Percentiles rank a stretch among this genome's conserved stretches.
Conservation (phyloP, 2,329 filamentous ascomycete genomes). For the Hymenoscyphus infarciens region DNA sequence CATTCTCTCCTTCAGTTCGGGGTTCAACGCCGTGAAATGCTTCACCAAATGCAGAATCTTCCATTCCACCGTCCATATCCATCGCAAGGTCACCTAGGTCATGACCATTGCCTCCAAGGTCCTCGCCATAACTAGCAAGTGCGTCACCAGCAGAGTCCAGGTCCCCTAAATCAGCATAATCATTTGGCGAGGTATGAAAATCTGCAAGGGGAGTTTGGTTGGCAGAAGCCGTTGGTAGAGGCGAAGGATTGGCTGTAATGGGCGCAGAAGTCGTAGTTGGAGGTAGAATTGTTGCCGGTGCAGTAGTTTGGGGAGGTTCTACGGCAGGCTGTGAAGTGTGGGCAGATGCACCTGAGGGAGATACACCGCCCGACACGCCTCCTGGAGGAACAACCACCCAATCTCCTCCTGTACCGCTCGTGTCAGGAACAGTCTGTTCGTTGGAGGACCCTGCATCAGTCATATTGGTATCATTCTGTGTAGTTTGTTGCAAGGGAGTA, state of each 20-base stretch:
- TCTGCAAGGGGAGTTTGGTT: slow-evolving; percentile 27
- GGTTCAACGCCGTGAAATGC: slow-evolving; percentile 65
- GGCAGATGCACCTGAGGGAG: slow-evolving; percentile 27
- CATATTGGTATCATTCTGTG: slow-evolving; percentile 20
- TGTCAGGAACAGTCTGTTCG: slow-evolving; percentile 31
- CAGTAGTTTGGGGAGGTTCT: slow-evolving; percentile 11
- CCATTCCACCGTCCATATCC: slow-evolving; percentile 64
- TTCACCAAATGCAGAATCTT: slow-evolving; percentile 79
- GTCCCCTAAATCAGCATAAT: slow-evolving; percentile 62
- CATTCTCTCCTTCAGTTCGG: slow-evolving; percentile 22
- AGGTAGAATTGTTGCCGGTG: slow-evolving; percentile 13
- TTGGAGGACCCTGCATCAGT: slow-evolving; percentile 11
- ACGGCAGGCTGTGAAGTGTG: slow-evolving; percentile 20
- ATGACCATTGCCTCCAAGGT: slow-evolving; percentile 44
- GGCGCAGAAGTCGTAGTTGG: slow-evolving; percentile 13
- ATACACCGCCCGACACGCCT: slow-evolving; percentile 19
- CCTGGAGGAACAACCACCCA: slow-evolving; percentile 71
- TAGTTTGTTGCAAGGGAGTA: slow-evolving; percentile 19
- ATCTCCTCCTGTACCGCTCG: slow-evolving; percentile 57
- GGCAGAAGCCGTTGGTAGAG: slow-evolving; percentile 16
- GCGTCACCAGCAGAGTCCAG: slow-evolving; percentile 70
- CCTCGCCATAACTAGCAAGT: slow-evolving; percentile 60
- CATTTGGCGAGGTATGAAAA: slow-evolving; percentile 45
- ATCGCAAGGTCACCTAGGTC: slow-evolving; percentile 49
- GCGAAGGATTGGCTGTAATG: slow-evolving; percentile 12